Conservation (phyloP, 2,329 filamentous ascomycete genomes). For the Xylaria sp. region DNA sequence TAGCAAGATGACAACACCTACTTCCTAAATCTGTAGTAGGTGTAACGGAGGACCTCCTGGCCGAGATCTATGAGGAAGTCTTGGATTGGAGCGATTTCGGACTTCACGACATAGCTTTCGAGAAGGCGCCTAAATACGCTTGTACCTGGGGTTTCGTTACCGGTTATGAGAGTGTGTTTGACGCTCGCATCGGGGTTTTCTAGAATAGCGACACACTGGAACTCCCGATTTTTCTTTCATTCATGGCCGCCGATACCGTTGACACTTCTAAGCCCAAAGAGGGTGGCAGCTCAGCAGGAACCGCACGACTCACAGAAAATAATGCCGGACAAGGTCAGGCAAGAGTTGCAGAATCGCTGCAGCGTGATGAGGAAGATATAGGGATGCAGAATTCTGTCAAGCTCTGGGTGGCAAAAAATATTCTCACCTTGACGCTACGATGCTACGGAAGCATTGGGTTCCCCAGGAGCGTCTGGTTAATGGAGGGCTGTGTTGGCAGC, state of each 20-base stretch:
- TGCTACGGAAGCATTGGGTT: neutral
- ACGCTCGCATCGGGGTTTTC: neutral
- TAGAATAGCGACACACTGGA: neutral
- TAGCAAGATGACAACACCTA: neutral
- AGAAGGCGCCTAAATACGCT: neutral
- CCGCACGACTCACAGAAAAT: neutral
- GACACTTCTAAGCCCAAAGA: too few species aligned
- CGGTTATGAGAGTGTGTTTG: neutral
- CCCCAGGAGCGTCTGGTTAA: neutral
- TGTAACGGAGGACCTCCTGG: too few species aligned
- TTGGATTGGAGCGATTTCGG: neutral
- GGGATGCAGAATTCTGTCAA: neutral
- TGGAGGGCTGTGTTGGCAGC: neutral
- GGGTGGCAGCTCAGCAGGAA: neutral
- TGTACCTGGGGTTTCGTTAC: conserved; percentile 1
- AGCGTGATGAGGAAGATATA: neutral
- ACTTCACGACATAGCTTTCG: neutral
- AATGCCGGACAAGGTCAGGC: too few species aligned
- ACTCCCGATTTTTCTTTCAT: conserved; percentile 1
- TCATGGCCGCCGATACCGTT: neutral
- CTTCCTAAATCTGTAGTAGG: neutral
- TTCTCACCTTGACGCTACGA: neutral
- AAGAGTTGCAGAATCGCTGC: neutral
- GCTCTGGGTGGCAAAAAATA: neutral
- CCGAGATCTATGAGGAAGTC: neutral